These are phyloP conservation scores for Sparassis latifolia DNA, from an alignment of 1,284 basidiomycete genomes.

Conservation along the genomic window DNA sequence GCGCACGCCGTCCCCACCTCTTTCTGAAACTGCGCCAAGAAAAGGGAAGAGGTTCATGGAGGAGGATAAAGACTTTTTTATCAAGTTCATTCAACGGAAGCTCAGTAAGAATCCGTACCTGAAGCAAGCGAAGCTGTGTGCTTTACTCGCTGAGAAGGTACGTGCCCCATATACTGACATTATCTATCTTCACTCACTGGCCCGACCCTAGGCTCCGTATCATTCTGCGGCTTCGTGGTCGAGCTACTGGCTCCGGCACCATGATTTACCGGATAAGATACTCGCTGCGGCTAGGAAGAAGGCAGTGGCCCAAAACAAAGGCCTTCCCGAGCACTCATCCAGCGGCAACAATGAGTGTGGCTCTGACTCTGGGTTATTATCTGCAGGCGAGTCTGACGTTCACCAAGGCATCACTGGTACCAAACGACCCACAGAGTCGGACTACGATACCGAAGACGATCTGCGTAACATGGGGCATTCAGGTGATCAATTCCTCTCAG, in stretches of 20 bases:
- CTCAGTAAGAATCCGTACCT: constrained; percentile 45
- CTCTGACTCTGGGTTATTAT: too few relatives aligned
- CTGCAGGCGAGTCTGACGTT: too few relatives aligned
- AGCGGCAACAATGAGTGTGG: too few relatives aligned
- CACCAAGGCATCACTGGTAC: too few relatives aligned
- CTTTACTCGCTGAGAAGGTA: constrained; percentile 50
- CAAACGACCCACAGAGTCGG: too few relatives aligned
- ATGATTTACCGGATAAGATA: background rate
- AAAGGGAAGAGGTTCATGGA: constrained; percentile 55
- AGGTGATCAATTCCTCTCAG: constrained; percentile 42
- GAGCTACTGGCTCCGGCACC: constrained; percentile 1
- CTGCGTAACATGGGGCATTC: constrained; percentile 47
- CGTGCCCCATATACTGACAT: background rate
- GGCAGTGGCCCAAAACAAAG: background rate
- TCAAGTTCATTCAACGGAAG: constrained; percentile 56
- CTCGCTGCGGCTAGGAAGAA: constrained; percentile 1
- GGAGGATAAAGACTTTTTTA: constrained; percentile 57
- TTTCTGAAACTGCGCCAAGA: constrained; percentile 30
- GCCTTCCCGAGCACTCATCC: too few relatives aligned
- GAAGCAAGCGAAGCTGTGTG: constrained; percentile 46
- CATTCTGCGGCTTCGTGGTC: constrained; percentile 2
- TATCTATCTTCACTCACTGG: background rate
- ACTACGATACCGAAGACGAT: constrained; percentile 29
- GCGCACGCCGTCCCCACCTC: constrained; percentile 54
- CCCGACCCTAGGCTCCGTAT: constrained; percentile 2